Evolutionary conservation across 495 filamentous ascomycete species (phyloP).

Genomic region (Penicilliopsis zonata): DNA sequence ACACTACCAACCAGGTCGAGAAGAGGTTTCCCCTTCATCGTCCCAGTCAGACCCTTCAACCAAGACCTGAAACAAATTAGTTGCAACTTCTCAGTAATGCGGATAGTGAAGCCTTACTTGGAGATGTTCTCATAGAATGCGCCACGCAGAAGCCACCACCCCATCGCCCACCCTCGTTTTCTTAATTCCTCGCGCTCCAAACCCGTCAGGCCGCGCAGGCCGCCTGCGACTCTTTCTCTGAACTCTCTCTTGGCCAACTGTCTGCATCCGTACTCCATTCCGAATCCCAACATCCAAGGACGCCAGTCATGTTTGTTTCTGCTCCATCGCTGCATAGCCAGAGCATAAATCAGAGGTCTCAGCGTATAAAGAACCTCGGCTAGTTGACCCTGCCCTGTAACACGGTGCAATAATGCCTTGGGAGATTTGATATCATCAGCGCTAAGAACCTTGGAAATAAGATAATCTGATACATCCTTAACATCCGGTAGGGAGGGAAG

Average conservation of each 20-base stretch:
- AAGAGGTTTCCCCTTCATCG: slow-evolving; percentile 62
- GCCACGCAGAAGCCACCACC: slow-evolving; percentile 91
- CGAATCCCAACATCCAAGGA: slow-evolving; percentile 83
- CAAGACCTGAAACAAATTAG: slow-evolving; percentile 39
- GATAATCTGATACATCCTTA: slow-evolving; percentile 68
- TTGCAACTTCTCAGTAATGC: slow-evolving; percentile 2
- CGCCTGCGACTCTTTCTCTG: slow-evolving; percentile 52
- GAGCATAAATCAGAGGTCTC: slow-evolving; percentile 76
- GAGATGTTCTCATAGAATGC: slow-evolving; percentile 94
- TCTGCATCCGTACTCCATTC: slow-evolving; percentile 74
- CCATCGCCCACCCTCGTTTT: slow-evolving; percentile 75
- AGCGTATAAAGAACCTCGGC: slow-evolving; percentile 89
- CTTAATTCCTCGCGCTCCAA: slow-evolving; percentile 81
- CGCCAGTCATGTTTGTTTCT: slow-evolving; percentile 58
- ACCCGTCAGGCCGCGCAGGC: slow-evolving; percentile 58
- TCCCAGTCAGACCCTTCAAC: slow-evolving; percentile 47
- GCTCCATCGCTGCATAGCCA: slow-evolving; percentile 62
- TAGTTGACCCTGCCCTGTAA: slow-evolving; percentile 54
- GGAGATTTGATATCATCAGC: slow-evolving; percentile 94
- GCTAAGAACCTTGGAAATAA: slow-evolving; percentile 83
- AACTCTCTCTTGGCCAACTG: slow-evolving; percentile 68
- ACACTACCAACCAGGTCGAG: slow-evolving; percentile 70
- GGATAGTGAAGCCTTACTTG: slow-evolving; percentile 37
- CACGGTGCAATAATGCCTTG: slow-evolving; percentile 63
- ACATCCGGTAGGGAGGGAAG: slow-evolving; percentile 72